Percentiles rank a stretch among this genome's conserved stretches.
Conservation (phyloP, 169 alveolate genomes). For the Eimeria zaria region DNA sequence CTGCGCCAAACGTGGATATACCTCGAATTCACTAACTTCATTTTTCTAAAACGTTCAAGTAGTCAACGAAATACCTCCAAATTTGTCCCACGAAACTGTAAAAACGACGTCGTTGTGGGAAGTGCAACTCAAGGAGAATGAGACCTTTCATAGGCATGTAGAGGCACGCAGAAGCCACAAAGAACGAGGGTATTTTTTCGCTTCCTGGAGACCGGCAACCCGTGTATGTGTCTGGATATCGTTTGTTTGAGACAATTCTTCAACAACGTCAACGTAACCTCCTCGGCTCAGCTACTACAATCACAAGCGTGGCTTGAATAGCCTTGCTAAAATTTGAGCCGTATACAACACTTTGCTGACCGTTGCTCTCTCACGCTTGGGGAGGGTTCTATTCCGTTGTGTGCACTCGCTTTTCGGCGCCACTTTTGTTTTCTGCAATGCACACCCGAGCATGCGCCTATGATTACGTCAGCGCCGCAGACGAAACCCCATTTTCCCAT, state of each 20-base stretch:
- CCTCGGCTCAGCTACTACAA: no score
- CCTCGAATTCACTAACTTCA: neutral
- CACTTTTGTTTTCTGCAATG: no score
- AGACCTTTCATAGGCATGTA: neutral
- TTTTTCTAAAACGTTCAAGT: neutral
- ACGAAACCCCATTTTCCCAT: neutral
- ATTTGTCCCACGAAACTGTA: neutral
- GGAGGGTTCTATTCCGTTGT: neutral
- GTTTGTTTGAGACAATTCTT: neutral
- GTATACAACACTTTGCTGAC: neutral
- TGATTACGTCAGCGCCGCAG: neutral
- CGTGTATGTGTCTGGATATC: neutral
- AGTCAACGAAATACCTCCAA: neutral
- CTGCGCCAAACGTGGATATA: neutral
- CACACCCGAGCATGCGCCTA: no score
- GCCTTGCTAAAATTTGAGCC: neutral
- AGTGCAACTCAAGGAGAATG: neutral
- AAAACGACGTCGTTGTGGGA: neutral
- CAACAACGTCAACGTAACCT: no score
- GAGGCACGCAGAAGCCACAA: neutral
- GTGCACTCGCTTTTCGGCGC: neutral
- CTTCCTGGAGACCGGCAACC: neutral
- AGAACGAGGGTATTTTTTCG: neutral
- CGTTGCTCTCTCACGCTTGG: neutral
- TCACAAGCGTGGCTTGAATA: neutral